Percentiles rank a stretch among this genome's conserved stretches.
Conservation (phyloP, 257 asterid genomes). For the Ilex aquifolium region DNA sequence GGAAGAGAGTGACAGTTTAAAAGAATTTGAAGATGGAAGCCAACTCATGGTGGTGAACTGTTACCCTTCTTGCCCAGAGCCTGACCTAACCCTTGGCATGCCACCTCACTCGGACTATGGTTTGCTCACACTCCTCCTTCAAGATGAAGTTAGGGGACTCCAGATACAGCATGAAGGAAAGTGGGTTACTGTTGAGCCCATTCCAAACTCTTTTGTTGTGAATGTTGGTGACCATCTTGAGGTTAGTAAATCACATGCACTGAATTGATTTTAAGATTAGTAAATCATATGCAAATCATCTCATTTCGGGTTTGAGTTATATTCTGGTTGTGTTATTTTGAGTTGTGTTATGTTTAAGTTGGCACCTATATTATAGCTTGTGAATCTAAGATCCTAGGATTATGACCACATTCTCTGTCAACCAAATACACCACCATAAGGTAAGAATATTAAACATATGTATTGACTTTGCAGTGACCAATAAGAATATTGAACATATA, state of each 20-base stretch:
- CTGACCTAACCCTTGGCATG: constrained; percentile 38
- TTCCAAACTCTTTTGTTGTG: constrained; percentile 29
- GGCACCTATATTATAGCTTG: no score
- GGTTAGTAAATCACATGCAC: constrained; percentile 8
- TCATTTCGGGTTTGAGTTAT: no score
- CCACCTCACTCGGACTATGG: constrained; percentile 40
- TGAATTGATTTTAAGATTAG: no score
- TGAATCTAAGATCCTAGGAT: no score
- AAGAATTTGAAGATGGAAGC: constrained; percentile 29
- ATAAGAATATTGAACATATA: no score
- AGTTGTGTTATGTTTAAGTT: no score
- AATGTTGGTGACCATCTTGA: constrained; percentile 41
- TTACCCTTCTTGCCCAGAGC: constrained; percentile 33
- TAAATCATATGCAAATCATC: no score
- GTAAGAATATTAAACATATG: no score
- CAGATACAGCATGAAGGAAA: constrained; percentile 28
- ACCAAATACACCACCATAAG: no score
- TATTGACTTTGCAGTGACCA: no score
- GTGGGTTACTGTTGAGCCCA: constrained; percentile 28
- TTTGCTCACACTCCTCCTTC: constrained; percentile 30
- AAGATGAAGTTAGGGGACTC: constrained; percentile 32
- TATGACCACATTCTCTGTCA: no score
- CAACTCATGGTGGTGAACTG: constrained; percentile 31
- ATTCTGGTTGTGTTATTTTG: no score
- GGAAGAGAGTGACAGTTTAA: neutral